Base-by-base conservation (phyloP, 2,329 filamentous ascomycete species). In the Pseudogymnoascus sp. region DNA sequence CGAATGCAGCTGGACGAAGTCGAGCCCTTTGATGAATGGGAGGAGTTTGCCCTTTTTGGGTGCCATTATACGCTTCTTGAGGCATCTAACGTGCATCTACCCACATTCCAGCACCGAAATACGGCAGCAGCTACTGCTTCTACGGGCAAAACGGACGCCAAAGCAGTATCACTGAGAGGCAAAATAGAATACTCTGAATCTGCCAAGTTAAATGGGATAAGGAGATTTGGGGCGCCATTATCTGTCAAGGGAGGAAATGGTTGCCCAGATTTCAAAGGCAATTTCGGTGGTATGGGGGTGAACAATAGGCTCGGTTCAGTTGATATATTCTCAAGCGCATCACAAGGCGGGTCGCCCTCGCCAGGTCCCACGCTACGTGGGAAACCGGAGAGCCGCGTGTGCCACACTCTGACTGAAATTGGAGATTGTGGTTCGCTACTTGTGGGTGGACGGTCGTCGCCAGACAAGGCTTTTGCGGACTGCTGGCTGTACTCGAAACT, bases 11-110 rank as follows among this genome's bases (percentile, higher is more conserved):
- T 97, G 12, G 87, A 96, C 67, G 70, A 75, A 0, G 74, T 91
- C 14, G 93, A 97, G 69, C 85, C 88, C 0, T 97, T 97, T 70
- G 93, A 97, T 72, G 92, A 97, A 74, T 96, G 91, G 91, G 93
- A 97, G 73, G 93, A 97, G 69, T 91, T 97, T 70, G 86, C 88
- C 2, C 77, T 96, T 0, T 96, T 95, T 72, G 85, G 83, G 2
- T 85, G 86, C 34, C 92, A 97, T 73, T 96, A 96, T 73, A 89
- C 92, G 67, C 75, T 97, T 43, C 78, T 96, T 7, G 78, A 84
- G 58, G 90, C 90, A 12, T 79, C 76, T 41, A 83, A 74, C 60
- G 76, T 28, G 63, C 69, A 4, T 68, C 73, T 32, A 5, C 4
- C 67, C 30, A 61, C 59, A 6, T 2, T 3, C 58, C 67, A 25